A percentile compares a stretch with the other conserved stretches of the same genome.
These are phyloP conservation scores for Niveomyces coronatus DNA, from an alignment of 2,329 filamentous ascomycete genomes.

Conservation along the genomic window DNA sequence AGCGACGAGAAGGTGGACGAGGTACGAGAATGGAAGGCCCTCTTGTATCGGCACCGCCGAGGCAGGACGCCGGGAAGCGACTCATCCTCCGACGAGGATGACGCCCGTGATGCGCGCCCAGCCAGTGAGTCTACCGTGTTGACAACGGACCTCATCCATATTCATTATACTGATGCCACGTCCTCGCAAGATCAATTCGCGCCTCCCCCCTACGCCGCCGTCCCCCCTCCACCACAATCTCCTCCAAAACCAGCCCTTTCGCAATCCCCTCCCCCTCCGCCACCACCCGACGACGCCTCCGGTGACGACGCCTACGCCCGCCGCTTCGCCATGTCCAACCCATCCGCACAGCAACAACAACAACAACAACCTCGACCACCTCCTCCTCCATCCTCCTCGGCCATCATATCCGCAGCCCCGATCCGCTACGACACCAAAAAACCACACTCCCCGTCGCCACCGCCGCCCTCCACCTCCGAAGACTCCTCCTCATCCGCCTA, in stretches of 20 bases:
- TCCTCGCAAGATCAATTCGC: slow-evolving; percentile 56
- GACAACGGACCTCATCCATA: no score
- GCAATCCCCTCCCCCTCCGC: slow-evolving; percentile 34
- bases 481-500: slow-evolving; percentile 11
- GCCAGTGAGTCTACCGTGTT: slow-evolving; percentile 21
- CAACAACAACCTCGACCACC: slow-evolving; percentile 17
- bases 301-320: slow-evolving; percentile 62
- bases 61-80: slow-evolving; percentile 32
- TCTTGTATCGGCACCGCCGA: slow-evolving; percentile 63
- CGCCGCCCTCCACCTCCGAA: slow-evolving; percentile 20
- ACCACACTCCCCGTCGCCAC: slow-evolving; percentile 35
- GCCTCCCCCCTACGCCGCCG: slow-evolving; percentile 47
- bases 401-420: slow-evolving; percentile 63
- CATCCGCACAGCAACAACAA: slow-evolving; percentile 20
- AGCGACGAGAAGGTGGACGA: slow-evolving; percentile 78
- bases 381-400: slow-evolving; percentile 18
- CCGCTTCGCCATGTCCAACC: slow-evolving; percentile 45
- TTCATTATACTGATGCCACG: no score
- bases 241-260: slow-evolving; percentile 35
- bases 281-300: slow-evolving; percentile 46
- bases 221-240: slow-evolving; percentile 42
- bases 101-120: slow-evolving; percentile 18
- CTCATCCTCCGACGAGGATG: slow-evolving; percentile 28
- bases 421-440: slow-evolving; percentile 50
- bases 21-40: slow-evolving; percentile 74